Evolutionary conservation across 306 rosid species (phyloP).

Genomic region (Ormosia emarginata): DNA sequence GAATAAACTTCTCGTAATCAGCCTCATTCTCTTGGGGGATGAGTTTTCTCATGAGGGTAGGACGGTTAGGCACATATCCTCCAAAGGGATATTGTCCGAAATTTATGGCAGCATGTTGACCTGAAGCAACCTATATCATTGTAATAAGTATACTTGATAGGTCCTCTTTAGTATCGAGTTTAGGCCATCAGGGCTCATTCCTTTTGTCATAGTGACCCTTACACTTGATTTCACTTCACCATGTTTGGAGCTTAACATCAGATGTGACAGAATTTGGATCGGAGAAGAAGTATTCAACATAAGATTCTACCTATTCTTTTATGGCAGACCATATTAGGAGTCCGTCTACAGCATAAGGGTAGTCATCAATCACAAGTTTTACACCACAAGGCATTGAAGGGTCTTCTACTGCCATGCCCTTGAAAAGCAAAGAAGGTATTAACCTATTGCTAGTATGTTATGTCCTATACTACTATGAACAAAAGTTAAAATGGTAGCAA

Average conservation of each 20-base stretch:
- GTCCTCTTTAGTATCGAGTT: constrained; percentile 65
- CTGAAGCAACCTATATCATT: constrained; percentile 85
- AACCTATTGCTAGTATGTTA: background rate
- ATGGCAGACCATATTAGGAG: constrained; percentile 88
- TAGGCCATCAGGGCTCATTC: constrained; percentile 92
- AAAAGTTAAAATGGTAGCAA: background rate
- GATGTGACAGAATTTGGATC: constrained; percentile 57
- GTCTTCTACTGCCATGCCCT: constrained; percentile 95
- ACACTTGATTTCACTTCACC: constrained; percentile 86
- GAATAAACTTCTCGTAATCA: constrained; percentile 60
- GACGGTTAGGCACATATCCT: constrained; percentile 91
- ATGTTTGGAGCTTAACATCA: constrained; percentile 77
- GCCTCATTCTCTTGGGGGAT: constrained; percentile 63
- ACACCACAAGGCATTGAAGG: constrained; percentile 70
- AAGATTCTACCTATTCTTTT: constrained; percentile 83
- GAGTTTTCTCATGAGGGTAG: constrained; percentile 76
- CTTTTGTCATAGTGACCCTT: constrained; percentile 82
- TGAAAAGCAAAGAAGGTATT: constrained; percentile 29
- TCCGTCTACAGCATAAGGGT: constrained; percentile 95
- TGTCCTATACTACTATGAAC: background rate
- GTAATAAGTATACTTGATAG: constrained; percentile 60
- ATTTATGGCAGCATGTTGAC: constrained; percentile 92
- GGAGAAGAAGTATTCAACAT: constrained; percentile 61
- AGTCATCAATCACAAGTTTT: constrained; percentile 81
- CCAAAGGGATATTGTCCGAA: constrained; percentile 98